Evolutionary conservation across 345 rosid species (phyloP).

Genomic region (Excoecaria agallocha): DNA sequence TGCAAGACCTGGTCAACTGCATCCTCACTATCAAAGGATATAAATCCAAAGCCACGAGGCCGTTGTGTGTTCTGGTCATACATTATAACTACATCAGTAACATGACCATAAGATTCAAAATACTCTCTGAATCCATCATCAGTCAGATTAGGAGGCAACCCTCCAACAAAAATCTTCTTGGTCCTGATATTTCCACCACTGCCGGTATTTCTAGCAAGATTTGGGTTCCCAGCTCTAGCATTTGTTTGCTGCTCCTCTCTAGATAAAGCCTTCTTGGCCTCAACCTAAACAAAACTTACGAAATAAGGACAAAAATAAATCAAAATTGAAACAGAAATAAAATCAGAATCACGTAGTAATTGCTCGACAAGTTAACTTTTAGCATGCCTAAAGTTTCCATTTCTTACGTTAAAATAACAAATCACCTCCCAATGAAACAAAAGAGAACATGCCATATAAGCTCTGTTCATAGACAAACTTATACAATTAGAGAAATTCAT

Average conservation of each 20-base stretch:
- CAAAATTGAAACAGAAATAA: too few species aligned
- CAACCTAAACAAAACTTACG: conserved; percentile 32
- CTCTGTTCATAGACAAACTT: not conserved
- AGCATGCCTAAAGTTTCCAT: not conserved
- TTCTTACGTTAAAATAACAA: not conserved
- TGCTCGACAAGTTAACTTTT: not conserved
- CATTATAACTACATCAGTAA: conserved; percentile 93
- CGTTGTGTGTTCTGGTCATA: conserved; percentile 91
- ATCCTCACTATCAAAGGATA: conserved; percentile 89
- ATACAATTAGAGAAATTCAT: not conserved
- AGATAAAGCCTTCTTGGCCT: conserved; percentile 89
- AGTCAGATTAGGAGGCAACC: conserved; percentile 79
- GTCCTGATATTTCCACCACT: conserved; percentile 62
- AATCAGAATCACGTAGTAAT: not conserved
- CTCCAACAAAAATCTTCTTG: conserved; percentile 96
- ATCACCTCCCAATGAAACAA: not conserved
- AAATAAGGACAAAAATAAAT: not conserved
- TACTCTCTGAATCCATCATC: conserved; percentile 83
- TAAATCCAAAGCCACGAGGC: conserved; percentile 96
- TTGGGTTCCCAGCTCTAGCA: conserved; percentile 53
- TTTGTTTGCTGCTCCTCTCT: conserved; percentile 88
- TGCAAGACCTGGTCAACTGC: conserved; percentile 89
- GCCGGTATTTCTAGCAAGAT: conserved; percentile 59
- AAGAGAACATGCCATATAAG: not conserved
- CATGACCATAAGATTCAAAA: conserved; percentile 83